Conservation (phyloP, 2,329 filamentous ascomycete species). For the Colletotrichum destructivum region DNA sequence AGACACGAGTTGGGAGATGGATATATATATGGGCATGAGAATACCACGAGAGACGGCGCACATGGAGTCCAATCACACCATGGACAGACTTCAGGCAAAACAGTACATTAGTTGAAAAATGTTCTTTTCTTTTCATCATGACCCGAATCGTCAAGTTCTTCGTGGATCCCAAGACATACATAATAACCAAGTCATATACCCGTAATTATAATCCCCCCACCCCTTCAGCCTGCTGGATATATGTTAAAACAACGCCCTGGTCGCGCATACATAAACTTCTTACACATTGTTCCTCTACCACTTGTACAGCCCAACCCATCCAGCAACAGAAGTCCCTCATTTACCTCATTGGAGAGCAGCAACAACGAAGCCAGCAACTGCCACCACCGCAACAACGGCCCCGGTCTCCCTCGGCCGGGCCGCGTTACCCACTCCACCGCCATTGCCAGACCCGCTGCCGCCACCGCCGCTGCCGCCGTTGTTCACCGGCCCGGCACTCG, state of each 20-base stretch:
- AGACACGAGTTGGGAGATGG: background rate
- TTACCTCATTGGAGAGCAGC: slow-evolving; percentile 25
- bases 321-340: no score
- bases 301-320: no score
- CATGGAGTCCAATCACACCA: background rate
- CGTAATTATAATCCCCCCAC: background rate
- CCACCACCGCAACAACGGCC: slow-evolving; percentile 26
- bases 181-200: background rate
- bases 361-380: slow-evolving; percentile 32
- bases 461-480: slow-evolving; percentile 10
- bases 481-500: slow-evolving; percentile 30
- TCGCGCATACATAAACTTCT: no score
- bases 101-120: background rate
- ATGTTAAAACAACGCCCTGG: no score
- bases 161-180: background rate
- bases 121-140: background rate
- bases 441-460: slow-evolving; percentile 1
- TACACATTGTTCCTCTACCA: no score
- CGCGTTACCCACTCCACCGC: background rate
- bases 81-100: background rate
- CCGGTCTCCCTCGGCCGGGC: slow-evolving; percentile 31
- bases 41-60: slow-evolving; percentile 19
- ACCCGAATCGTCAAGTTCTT: no score
- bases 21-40: background rate
- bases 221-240: no score